phyloP scores from a whole-genome alignment of 352 stramenopile genomes.

The Pythium aphanidermatum region DNA sequence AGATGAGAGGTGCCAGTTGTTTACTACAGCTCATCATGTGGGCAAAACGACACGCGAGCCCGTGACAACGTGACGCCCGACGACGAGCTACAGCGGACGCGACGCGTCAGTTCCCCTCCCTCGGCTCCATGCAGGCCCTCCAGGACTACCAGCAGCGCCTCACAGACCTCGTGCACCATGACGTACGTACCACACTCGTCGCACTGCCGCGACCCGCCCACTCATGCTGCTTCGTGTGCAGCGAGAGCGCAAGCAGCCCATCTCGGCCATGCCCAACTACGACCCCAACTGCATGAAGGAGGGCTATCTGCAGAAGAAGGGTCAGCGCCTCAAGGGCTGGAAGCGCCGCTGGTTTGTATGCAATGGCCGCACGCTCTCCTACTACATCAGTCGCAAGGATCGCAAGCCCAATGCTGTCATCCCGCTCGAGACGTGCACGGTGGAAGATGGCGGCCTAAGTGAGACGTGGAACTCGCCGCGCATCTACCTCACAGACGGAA shows the following conservation, averaged over 20 bases:
- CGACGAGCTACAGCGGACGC: neutral
- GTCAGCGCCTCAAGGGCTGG: constrained; percentile 74
- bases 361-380: constrained; percentile 69
- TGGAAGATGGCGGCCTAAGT: constrained; percentile 74
- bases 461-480: constrained; percentile 84
- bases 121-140: constrained; percentile 44
- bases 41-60: constrained; percentile 15
- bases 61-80: constrained; percentile 10
- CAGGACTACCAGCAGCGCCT: constrained; percentile 76
- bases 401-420: constrained; percentile 80
- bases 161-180: constrained; percentile 70
- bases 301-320: constrained; percentile 83
- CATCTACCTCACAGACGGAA: constrained; percentile 77
- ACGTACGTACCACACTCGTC: constrained; percentile 22
- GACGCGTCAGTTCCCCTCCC: neutral
- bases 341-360: constrained; percentile 85
- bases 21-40: constrained; percentile 1
- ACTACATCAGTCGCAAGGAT: constrained; percentile 80
- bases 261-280: constrained; percentile 42
- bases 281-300: constrained; percentile 72
- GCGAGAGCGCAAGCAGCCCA: constrained; percentile 49
- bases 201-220: neutral
- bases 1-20: constrained; percentile 7
- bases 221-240: constrained; percentile 25
- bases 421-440: constrained; percentile 66